These are phyloP conservation scores for Trichoderma erinaceum DNA, from an alignment of 495 filamentous ascomycete species.

Conservation along the genomic window DNA sequence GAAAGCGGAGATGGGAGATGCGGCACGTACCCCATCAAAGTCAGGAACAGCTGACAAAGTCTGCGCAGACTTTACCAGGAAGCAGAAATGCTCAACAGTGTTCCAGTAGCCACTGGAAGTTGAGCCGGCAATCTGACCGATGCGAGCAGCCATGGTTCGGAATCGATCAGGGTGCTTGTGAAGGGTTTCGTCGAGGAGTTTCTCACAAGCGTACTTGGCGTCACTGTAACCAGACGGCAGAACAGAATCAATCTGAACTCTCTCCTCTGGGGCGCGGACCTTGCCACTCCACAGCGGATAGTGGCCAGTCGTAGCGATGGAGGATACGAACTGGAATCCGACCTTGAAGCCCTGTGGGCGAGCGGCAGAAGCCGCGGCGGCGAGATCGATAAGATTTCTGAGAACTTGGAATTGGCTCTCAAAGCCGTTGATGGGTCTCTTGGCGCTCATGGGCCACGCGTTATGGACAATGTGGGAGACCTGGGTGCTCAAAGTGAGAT, in stretches of 20 bases:
- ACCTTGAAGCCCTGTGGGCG: constrained; percentile 25
- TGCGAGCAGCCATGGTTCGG: constrained; percentile 38
- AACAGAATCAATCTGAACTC: constrained; percentile 29
- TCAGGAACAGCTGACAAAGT: constrained; percentile 39
- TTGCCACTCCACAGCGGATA: constrained; percentile 28
- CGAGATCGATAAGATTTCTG: constrained; percentile 43
- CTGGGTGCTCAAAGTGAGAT: constrained; percentile 31
- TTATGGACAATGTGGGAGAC: constrained; percentile 54
- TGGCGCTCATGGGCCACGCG: constrained; percentile 52
- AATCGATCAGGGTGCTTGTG: constrained; percentile 37
- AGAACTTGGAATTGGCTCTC: constrained; percentile 46
- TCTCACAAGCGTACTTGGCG: constrained; percentile 47
- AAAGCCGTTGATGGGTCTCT: constrained; percentile 36
- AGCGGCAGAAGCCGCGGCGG: constrained; percentile 25
- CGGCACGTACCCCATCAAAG: constrained; percentile 26
- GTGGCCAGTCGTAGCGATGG: constrained; percentile 44
- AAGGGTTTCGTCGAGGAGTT: constrained; percentile 44
- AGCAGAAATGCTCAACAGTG: constrained; percentile 40
- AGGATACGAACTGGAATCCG: constrained; percentile 50
- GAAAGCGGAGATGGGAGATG: no score
- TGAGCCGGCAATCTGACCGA: constrained; percentile 48
- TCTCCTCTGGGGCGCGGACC: constrained; percentile 31
- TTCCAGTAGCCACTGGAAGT: constrained; percentile 49
- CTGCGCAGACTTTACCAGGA: constrained; percentile 48
- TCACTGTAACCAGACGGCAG: constrained; percentile 45